Percentiles rank a stretch among this genome's conserved stretches.
phyloP scores from a whole-genome alignment of 805 yeast genomes.

The Saturnispora saitoi region DNA sequence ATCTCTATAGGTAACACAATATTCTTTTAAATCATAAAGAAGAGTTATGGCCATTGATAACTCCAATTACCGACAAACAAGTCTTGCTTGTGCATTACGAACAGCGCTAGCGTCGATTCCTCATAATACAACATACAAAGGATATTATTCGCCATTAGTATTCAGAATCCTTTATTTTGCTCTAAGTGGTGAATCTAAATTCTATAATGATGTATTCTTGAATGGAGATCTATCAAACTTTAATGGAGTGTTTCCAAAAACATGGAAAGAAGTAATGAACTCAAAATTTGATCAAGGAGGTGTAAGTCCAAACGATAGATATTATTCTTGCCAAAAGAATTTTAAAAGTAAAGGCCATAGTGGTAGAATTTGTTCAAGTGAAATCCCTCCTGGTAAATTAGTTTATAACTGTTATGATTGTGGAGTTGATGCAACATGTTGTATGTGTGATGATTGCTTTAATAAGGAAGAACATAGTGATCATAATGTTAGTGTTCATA shows the following conservation, averaged over 20 bases:
- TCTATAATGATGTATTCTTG: slow-evolving; percentile 8
- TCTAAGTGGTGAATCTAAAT: slow-evolving; percentile 10
- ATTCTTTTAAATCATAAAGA: neutral
- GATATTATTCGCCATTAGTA: slow-evolving; percentile 5
- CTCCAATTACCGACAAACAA: slow-evolving; percentile 6
- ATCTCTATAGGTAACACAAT: neutral
- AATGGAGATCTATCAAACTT: neutral
- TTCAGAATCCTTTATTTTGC: slow-evolving; percentile 15
- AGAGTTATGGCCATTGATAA: slow-evolving; percentile 1
- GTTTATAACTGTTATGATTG: slow-evolving; percentile 70
- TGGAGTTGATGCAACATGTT: slow-evolving; percentile 72
- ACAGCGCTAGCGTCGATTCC: slow-evolving; percentile 10
- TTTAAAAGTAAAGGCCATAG: slow-evolving; percentile 32
- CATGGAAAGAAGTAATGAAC: slow-evolving; percentile 20
- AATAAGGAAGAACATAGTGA: slow-evolving; percentile 57
- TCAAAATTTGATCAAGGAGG: slow-evolving; percentile 4
- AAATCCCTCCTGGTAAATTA: slow-evolving; percentile 52
- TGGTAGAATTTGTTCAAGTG: slow-evolving; percentile 63
- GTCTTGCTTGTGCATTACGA: slow-evolving; percentile 6
- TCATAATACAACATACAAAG: slow-evolving; percentile 2
- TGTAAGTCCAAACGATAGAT: slow-evolving; percentile 14
- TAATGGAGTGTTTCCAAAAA: slow-evolving; percentile 17
- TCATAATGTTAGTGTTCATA: slow-evolving; percentile 52
- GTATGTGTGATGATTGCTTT: slow-evolving; percentile 65
- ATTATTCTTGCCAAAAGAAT: slow-evolving; percentile 16